Conservation (phyloP, 345 rosid genomes). For the Dimocarpus longan region DNA sequence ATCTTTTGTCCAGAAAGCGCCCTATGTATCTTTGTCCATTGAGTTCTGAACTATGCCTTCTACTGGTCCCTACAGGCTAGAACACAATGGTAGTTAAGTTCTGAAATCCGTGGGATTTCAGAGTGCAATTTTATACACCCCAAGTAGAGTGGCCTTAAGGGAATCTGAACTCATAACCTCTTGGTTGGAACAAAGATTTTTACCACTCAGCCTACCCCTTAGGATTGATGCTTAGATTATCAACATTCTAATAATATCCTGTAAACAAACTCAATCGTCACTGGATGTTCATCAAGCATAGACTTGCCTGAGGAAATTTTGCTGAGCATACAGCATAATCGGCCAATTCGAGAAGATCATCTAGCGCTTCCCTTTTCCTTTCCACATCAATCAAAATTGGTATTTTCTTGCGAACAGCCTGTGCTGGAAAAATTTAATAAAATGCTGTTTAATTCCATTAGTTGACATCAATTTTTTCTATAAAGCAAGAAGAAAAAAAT, state of each 20-base stretch:
- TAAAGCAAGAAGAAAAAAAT: not conserved
- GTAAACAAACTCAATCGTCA: slow-evolving; percentile 2
- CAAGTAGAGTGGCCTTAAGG: not conserved
- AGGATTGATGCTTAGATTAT: not conserved
- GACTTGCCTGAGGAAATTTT: slow-evolving; percentile 75
- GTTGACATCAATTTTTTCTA: slow-evolving; percentile 14
- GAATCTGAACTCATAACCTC: not conserved
- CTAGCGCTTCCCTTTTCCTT: slow-evolving; percentile 71
- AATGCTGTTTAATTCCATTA: slow-evolving; percentile 9
- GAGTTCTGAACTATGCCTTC: not conserved
- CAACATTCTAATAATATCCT: not conserved
- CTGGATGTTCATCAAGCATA: slow-evolving; percentile 18
- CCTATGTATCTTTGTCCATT: not conserved
- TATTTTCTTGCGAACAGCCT: slow-evolving; percentile 73
- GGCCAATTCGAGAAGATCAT: slow-evolving; percentile 67
- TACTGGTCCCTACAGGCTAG: not conserved
- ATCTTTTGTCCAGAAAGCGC: not conserved
- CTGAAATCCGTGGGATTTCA: not conserved
- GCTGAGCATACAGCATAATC: slow-evolving; percentile 76
- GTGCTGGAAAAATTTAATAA: slow-evolving; percentile 53
- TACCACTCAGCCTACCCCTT: not conserved
- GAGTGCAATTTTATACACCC: no score
- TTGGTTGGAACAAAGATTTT: not conserved
- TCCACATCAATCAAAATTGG: slow-evolving; percentile 86
- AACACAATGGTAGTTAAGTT: not conserved